Evolutionary conservation across 73 alveolate genomes (phyloP).

Genomic region (Diophrys sp.): DNA sequence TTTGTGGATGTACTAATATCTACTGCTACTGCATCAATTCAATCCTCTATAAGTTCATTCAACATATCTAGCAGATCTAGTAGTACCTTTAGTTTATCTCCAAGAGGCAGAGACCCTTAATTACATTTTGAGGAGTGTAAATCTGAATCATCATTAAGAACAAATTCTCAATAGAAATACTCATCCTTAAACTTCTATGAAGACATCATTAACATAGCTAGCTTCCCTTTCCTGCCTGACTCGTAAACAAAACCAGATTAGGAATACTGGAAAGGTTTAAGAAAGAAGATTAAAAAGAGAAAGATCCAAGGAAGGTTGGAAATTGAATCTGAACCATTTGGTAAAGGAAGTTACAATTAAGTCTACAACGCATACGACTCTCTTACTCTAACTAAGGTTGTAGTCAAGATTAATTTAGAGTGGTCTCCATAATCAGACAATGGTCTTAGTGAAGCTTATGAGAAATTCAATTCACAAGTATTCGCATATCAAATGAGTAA

Average conservation of each 20-base stretch:
- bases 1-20: background rate
- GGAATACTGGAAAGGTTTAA: background rate
- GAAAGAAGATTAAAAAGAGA: background rate
- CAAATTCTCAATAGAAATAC: background rate
- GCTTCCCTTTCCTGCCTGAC: background rate
- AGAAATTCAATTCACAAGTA: background rate
- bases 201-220: background rate
- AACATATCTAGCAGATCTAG: no score
- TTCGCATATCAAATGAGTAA: background rate
- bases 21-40: no score
- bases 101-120: no score
- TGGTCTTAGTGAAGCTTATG: background rate
- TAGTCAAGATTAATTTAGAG: background rate
- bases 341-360: background rate
- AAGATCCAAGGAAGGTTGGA: background rate
- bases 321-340: background rate
- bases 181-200: background rate
- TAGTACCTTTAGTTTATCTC: no score
- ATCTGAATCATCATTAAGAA: background rate
- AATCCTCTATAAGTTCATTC: background rate
- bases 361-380: background rate
- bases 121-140: background rate
- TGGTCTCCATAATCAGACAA: background rate
- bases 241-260: background rate
- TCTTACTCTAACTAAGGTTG: background rate